Percentiles rank a stretch among this genome's conserved stretches.
Evolutionary conservation across 768 basidiomycete species (phyloP).

Genomic region (Tulasnella sp.): DNA sequence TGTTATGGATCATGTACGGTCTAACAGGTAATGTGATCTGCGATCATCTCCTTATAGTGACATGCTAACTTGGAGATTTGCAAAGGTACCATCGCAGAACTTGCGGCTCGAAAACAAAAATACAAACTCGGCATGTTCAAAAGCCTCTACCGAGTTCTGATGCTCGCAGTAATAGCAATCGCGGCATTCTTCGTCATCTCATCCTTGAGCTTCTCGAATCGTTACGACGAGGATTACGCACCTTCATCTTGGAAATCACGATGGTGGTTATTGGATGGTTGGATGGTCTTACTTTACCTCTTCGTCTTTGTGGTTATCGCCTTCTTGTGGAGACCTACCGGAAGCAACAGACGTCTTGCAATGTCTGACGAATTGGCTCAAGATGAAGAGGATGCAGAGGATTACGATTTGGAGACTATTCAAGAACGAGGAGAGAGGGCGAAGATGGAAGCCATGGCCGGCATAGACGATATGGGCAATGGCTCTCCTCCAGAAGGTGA

Average conservation of each 20-base stretch:
- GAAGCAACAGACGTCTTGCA: conserved; percentile 75
- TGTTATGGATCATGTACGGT: conserved; percentile 90
- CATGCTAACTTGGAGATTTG: neutral
- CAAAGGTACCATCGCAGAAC: conserved; percentile 78
- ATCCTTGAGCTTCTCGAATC: conserved; percentile 78
- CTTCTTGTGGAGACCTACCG: conserved; percentile 89
- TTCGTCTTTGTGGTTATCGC: conserved; percentile 66
- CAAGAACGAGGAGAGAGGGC: conserved; percentile 35
- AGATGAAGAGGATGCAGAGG: conserved; percentile 86
- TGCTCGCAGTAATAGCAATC: conserved; percentile 69
- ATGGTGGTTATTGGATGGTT: conserved; percentile 97
- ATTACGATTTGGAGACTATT: conserved; percentile 75
- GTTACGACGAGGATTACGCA: conserved; percentile 87
- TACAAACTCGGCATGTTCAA: conserved; percentile 86
- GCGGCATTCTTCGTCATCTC: conserved; percentile 87
- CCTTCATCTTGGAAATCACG: conserved; percentile 79
- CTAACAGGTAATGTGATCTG: conserved; percentile 52
- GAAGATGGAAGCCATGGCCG: conserved; percentile 34
- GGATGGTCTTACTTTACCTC: conserved; percentile 80
- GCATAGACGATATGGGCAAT: conserved; percentile 43
- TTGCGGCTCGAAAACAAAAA: conserved; percentile 71
- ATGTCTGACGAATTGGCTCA: conserved; percentile 97
- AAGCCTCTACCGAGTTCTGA: conserved; percentile 69
- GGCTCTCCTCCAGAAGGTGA: conserved; percentile 57
- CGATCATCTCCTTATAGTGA: neutral